Base-by-base conservation (phyloP, 2,329 filamentous ascomycete genomes). In the Ophiostoma perfectum region DNA sequence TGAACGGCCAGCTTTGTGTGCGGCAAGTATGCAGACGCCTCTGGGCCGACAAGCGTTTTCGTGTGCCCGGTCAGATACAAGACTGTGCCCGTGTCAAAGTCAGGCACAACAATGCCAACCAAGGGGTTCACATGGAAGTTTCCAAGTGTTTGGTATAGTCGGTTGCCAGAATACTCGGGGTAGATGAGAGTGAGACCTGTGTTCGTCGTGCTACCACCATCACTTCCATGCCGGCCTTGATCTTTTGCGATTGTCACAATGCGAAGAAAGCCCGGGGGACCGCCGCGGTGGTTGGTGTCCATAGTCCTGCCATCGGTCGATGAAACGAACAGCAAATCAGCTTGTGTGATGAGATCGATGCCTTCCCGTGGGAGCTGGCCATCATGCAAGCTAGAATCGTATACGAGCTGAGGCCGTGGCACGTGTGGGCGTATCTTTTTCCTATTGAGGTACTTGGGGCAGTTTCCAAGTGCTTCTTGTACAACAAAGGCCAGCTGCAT, bases 221-320 rank as follows among this genome's bases (percentile, higher is more conserved):
- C 27, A 27, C 27, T 27, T 27, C 27, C 27, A 27, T 27, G 44
- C 27, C 27, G 3, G 76, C 77, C 38, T 77, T 42, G 27, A 27
- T 27, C 27, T 11, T 52, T 27, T 5, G 27, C 12, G 68, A 90
- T 88, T 27, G 83, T 84, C 1, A 88, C 76, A 8, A 94, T 81
- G 38, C 92, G 84, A 27, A 94, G 80, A 74, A 96, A 94, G 0
- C 92, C 92, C 0, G 82, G 81, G 1, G 87, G 82, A 0, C 92
- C 92, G 49, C 92, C 92, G 5, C 92, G 86, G 73, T 92, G 86
- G 74, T 96, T 96, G 6, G 89, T 91, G 76, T 96, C 92, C 92
- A 96, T 96, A 67, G 87, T 86, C 18, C 80, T 76, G 14, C 85
- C 82, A 73, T 89, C 82, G 0, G 84, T 84, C 27, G 86, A 90